Evolutionary conservation across 2,329 filamentous ascomycete genomes (phyloP).

Genomic region (Trichophyton equinum): DNA sequence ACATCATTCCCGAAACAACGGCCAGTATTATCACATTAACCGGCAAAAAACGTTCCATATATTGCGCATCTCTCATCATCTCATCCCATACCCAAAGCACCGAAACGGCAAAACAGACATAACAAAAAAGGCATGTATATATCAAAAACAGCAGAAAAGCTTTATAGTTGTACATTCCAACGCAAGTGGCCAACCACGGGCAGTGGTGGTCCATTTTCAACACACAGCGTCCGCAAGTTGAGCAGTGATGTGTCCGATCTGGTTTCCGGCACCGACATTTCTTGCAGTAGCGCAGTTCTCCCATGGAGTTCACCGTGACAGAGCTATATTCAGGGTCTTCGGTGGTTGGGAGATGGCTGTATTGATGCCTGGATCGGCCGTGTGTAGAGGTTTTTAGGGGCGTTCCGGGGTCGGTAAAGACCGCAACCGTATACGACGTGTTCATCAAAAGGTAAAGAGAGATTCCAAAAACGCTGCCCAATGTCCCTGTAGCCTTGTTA

Average conservation of each 20-base stretch:
- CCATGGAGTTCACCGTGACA: constrained; percentile 85
- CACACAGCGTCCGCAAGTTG: constrained; percentile 83
- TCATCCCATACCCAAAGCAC: constrained; percentile 76
- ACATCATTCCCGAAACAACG: constrained; percentile 81
- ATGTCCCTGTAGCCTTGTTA: constrained; percentile 17
- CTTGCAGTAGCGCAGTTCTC: constrained; percentile 83
- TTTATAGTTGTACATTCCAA: constrained; percentile 91
- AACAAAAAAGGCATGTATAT: constrained; percentile 78
- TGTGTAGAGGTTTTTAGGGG: constrained; percentile 31
- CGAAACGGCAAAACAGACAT: constrained; percentile 65
- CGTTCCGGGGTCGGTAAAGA: constrained; percentile 80
- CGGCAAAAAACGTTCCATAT: constrained; percentile 65
- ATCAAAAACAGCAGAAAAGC: constrained; percentile 83
- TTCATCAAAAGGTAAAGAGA: constrained; percentile 67
- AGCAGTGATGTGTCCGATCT: constrained; percentile 93
- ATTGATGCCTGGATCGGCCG: constrained; percentile 32
- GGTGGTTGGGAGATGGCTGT: constrained; percentile 69
- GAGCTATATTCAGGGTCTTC: constrained; percentile 53
- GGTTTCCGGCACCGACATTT: constrained; percentile 93
- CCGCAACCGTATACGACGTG: constrained; percentile 80
- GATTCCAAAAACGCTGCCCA: constrained; percentile 43
- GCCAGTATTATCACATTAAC: constrained; percentile 83
- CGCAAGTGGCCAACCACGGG: constrained; percentile 92
- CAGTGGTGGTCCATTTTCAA: constrained; percentile 99
- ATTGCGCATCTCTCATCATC: constrained; percentile 56